phyloP scores from a whole-genome alignment of 345 rosid species.

The Crucihimalaya himalaica region DNA sequence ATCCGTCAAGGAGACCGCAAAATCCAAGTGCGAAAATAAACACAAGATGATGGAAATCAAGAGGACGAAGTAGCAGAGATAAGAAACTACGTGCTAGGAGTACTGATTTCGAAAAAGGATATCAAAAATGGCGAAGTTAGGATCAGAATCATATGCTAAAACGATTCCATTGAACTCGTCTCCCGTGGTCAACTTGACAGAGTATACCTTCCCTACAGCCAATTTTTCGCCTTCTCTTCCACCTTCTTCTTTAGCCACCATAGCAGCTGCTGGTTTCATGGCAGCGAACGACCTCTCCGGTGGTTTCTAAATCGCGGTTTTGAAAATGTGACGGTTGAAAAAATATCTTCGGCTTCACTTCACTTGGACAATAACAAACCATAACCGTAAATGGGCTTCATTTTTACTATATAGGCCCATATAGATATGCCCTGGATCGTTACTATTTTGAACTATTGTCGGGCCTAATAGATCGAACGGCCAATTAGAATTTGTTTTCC shows the following conservation, averaged over 20 bases:
- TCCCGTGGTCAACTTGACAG: constrained; percentile 72
- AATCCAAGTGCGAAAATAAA: neutral
- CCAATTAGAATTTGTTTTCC: constrained; percentile 40
- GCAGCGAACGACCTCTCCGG: constrained; percentile 21
- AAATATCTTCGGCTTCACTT: constrained; percentile 8
- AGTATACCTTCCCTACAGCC: constrained; percentile 73
- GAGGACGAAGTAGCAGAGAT: neutral
- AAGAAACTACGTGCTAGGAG: neutral
- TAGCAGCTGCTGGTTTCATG: neutral
- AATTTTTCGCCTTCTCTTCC: constrained; percentile 44
- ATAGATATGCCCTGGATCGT: neutral
- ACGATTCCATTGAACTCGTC: constrained; percentile 70
- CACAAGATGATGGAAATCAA: neutral
- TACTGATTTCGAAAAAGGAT: constrained; percentile 53
- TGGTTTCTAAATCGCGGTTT: constrained; percentile 13
- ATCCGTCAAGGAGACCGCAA: constrained; percentile 45
- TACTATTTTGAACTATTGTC: neutral
- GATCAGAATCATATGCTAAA: constrained; percentile 70
- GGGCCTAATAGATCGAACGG: constrained; percentile 38
- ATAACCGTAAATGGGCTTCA: constrained; percentile 5
- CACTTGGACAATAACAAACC: neutral
- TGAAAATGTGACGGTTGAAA: neutral
- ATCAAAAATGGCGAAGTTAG: constrained; percentile 84
- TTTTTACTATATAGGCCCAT: neutral
- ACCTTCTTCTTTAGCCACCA: neutral